These are phyloP conservation scores for Microbotryum scabiosae DNA, from an alignment of 1,284 basidiomycete species.

Conservation along the genomic window DNA sequence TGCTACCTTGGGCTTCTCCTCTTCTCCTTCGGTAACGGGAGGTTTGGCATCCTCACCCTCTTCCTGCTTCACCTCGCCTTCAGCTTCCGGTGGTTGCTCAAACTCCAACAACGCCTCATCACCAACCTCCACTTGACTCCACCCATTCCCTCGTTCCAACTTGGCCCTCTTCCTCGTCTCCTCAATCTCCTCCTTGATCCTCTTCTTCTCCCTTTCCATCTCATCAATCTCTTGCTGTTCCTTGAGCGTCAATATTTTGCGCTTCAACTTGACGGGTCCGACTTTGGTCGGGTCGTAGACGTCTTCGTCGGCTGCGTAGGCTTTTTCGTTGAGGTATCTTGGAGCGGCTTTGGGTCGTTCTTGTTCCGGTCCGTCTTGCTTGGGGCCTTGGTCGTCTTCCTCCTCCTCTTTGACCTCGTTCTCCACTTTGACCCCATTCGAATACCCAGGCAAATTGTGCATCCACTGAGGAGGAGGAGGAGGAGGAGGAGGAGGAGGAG, in stretches of 20 bases:
- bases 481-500: neutral
- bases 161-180: neutral
- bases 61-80: neutral
- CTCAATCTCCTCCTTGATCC: conserved; percentile 4
- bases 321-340: conserved; percentile 19
- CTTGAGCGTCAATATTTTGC: conserved; percentile 25
- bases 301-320: conserved; percentile 10
- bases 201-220: conserved; percentile 6
- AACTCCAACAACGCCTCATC: conserved; percentile 8
- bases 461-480: neutral
- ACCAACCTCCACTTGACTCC: conserved; percentile 2
- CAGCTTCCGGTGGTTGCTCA: neutral
- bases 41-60: conserved; percentile 5
- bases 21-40: neutral
- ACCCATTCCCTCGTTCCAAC: conserved; percentile 1
- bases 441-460: neutral
- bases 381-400: neutral
- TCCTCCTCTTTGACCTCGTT: neutral
- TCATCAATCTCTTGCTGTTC: conserved; percentile 16
- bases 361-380: conserved; percentile 3
- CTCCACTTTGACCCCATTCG: neutral
- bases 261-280: conserved; percentile 18
- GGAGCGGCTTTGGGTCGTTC: neutral
- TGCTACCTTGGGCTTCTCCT: conserved; percentile 3
- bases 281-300: conserved; percentile 28